Base-by-base conservation (phyloP, 805 yeast species). In the Candida patagonica region DNA sequence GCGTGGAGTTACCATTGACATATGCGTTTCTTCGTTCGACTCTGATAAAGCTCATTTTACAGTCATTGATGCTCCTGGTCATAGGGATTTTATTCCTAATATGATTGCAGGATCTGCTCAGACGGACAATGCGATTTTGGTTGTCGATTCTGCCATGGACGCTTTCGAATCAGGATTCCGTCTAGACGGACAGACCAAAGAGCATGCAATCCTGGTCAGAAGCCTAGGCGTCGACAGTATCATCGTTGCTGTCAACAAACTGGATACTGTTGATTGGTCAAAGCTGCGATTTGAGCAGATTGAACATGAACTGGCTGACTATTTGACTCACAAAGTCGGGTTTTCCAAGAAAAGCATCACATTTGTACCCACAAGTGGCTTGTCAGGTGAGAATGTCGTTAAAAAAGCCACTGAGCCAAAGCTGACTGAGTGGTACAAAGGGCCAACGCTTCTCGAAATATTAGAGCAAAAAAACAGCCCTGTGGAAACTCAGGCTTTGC, bases 31-130 rank as follows among this genome's bases (percentile, higher is more conserved):
- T 6, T 64, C 67, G 29, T 78, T 83, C 44, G 80, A 76, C 49
- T 79, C 88, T 2, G 39, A 53, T 1, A 56, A 50, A 2, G 66
- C 76, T 5, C 60, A 68, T 35, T 80, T 78, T 55, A 77, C 85
- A 1, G 78, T 86, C 4, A 74, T 83, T 41, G 94, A 83, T 61
- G 87, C 94, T 1, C 94, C 94, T 0, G 94, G 94, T 0, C 94
- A 83, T 58, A 68, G 70, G 44, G 92, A 83, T 52, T 83, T 80
- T 57, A 82, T 83, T 24, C 94, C 94, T 3, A 84, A 80, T 51
- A 80, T 83, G 86, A 81, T 83, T 48, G 81, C 84, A 22, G 94
- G 94, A 22, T 80, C 83, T 1, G 63, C 81, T 2, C 87, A 80
- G 52, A 88, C 92, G 0, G 92, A 83, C 51, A 57, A 78, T 31